Conservation (phyloP, 2,329 filamentous ascomycete genomes). For the Fusarium zealandicum region DNA sequence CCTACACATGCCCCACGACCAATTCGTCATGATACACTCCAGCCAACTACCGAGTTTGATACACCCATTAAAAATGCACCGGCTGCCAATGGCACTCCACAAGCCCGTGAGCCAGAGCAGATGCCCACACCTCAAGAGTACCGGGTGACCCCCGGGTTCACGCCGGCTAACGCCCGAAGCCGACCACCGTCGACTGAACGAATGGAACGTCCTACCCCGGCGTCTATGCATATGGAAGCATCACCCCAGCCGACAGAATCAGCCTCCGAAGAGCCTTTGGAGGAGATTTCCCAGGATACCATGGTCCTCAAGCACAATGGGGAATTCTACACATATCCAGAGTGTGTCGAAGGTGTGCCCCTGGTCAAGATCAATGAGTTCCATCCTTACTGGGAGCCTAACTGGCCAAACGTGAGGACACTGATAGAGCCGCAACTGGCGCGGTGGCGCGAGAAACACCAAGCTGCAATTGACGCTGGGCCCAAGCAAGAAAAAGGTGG, state of each 20-base stretch:
- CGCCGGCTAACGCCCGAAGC: conserved; percentile 43
- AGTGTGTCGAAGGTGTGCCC: conserved; percentile 61
- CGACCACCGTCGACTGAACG: conserved; percentile 39
- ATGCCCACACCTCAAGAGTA: conserved; percentile 41
- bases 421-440: conserved; percentile 54
- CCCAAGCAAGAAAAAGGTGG: conserved; percentile 45
- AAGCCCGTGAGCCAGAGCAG: conserved; percentile 36
- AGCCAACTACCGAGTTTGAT: conserved; percentile 34
- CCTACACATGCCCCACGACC: conserved; percentile 22
- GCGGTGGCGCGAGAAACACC: conserved; percentile 58
- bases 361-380: conserved; percentile 57
- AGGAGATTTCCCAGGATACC: conserved; percentile 54
- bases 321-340: conserved; percentile 57
- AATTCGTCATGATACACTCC: conserved; percentile 26
- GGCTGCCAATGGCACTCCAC: conserved; percentile 19
- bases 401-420: conserved; percentile 57
- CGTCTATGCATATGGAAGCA: conserved; percentile 36
- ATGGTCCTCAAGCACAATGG: conserved; percentile 59
- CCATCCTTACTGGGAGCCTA: conserved; percentile 64
- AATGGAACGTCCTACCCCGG: conserved; percentile 42
- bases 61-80: conserved; percentile 22
- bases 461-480: conserved; percentile 46
- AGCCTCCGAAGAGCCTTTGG: conserved; percentile 16
- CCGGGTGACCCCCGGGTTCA: conserved; percentile 41
- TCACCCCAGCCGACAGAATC: conserved; percentile 39